phyloP scores from a whole-genome alignment of 768 basidiomycete species.

The Leucosporidium yakuticum region DNA sequence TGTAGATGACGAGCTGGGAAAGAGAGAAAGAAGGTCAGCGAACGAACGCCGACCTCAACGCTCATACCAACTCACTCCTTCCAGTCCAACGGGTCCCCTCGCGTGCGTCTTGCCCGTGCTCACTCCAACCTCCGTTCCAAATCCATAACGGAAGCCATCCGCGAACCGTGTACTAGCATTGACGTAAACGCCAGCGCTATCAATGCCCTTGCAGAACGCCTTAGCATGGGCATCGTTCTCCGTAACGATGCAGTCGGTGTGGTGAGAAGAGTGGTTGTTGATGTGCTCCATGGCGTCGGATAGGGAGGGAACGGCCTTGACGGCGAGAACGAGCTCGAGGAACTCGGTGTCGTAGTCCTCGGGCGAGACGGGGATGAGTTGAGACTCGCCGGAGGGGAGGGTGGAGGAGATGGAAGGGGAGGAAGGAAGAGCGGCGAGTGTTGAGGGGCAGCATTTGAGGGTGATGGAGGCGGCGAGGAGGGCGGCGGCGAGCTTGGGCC shows the following conservation, averaged over 20 bases:
- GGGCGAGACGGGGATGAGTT: conserved; percentile 55
- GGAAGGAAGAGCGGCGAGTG: conserved; percentile 55
- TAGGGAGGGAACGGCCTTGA: conserved; percentile 67
- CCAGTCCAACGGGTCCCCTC: conserved; percentile 84
- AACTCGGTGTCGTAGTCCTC: conserved; percentile 79
- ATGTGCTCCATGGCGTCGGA: conserved; percentile 74
- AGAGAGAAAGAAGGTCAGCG: no score
- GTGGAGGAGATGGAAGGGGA: conserved; percentile 34
- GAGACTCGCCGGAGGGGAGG: conserved; percentile 23
- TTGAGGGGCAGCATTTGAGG: conserved; percentile 68
- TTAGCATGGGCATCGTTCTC: conserved; percentile 59
- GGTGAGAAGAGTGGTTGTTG: conserved; percentile 87
- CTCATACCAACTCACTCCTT: conserved; percentile 30
- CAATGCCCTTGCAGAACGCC: conserved; percentile 77
- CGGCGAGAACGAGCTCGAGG: conserved; percentile 74
- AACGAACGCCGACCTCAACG: background rate
- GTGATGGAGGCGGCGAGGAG: conserved; percentile 63
- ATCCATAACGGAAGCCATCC: conserved; percentile 93
- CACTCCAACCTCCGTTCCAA: conserved; percentile 97
- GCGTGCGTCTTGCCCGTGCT: conserved; percentile 95
- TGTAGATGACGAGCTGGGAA: conserved; percentile 80
- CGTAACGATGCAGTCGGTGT: conserved; percentile 89
- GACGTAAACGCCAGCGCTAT: conserved; percentile 84
- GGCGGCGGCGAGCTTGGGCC: conserved; percentile 70
- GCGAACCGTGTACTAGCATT: conserved; percentile 95